These are phyloP conservation scores for Calendula officinalis DNA, from an alignment of 129 eudicot genomes.

Conservation along the genomic window DNA sequence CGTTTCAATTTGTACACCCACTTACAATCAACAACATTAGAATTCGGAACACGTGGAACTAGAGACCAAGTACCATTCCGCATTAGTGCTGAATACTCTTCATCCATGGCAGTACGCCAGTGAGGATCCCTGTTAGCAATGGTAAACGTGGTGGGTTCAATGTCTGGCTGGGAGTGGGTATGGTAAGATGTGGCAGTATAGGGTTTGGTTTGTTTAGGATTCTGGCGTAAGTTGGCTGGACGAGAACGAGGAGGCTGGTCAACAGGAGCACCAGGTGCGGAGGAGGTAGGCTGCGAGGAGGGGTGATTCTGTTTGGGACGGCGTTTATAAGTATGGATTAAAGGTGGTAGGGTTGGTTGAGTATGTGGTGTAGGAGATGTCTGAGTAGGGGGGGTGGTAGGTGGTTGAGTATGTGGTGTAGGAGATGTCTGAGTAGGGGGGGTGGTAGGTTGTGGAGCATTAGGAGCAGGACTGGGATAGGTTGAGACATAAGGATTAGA, in stretches of 20 bases:
- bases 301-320: background rate
- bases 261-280: background rate
- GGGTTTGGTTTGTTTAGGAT: background rate
- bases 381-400: background rate
- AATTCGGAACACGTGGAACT: background rate
- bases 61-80: background rate
- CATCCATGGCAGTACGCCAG: background rate
- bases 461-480: background rate
- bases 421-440: background rate
- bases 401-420: background rate
- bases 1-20: background rate
- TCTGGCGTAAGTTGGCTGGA: background rate
- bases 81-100: background rate
- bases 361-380: too few species aligned
- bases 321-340: background rate
- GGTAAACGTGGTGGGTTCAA: background rate
- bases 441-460: too few species aligned
- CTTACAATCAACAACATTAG: conserved; percentile 2
- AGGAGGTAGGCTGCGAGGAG: background rate
- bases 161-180: background rate
- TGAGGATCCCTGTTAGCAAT: background rate
- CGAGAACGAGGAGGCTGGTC: background rate
- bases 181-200: background rate
- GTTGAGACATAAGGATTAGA: background rate
- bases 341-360: background rate